These are phyloP conservation scores for Blastobotrys attinorum DNA, from an alignment of 805 yeast genomes.

Conservation along the genomic window DNA sequence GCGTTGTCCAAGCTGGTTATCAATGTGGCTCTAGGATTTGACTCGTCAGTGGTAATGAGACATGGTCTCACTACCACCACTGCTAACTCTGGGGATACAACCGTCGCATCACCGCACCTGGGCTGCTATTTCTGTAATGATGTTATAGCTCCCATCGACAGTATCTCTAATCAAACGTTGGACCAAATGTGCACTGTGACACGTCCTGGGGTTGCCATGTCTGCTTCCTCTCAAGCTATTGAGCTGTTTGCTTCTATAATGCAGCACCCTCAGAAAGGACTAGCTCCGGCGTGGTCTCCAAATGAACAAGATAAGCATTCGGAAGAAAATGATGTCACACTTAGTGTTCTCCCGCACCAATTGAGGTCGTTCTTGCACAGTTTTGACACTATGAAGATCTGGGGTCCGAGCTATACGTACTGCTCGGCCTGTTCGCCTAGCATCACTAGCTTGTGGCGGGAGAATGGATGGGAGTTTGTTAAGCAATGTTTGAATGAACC, in stretches of 20 bases:
- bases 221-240: slow-evolving; percentile 82
- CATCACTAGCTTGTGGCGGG: slow-evolving; percentile 45
- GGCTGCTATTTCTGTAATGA: slow-evolving; percentile 98
- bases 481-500: slow-evolving; percentile 57
- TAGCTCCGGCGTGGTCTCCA: slow-evolving; percentile 40
- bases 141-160: slow-evolving; percentile 87
- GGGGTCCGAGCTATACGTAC: slow-evolving; percentile 61
- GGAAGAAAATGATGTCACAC: slow-evolving; percentile 30
- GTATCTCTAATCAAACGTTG: slow-evolving; percentile 75
- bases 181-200: slow-evolving; percentile 99
- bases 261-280: slow-evolving; percentile 52
- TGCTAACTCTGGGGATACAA: slow-evolving; percentile 13
- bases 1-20: slow-evolving; percentile 65
- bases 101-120: slow-evolving; percentile 35
- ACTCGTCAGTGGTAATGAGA: slow-evolving; percentile 86
- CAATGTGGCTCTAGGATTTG: slow-evolving; percentile 94
- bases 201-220: slow-evolving; percentile 86
- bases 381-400: slow-evolving; percentile 55
- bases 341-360: slow-evolving; percentile 79
- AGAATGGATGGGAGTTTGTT: slow-evolving; percentile 76
- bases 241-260: slow-evolving; percentile 69
- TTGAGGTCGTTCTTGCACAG: slow-evolving; percentile 74
- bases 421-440: slow-evolving; percentile 82
- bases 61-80: slow-evolving; percentile 52
- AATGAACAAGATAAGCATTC: slow-evolving; percentile 13